Evolutionary conservation across 2,329 filamentous ascomycete genomes (phyloP).

Genomic region (Calonectria leucothoes): DNA sequence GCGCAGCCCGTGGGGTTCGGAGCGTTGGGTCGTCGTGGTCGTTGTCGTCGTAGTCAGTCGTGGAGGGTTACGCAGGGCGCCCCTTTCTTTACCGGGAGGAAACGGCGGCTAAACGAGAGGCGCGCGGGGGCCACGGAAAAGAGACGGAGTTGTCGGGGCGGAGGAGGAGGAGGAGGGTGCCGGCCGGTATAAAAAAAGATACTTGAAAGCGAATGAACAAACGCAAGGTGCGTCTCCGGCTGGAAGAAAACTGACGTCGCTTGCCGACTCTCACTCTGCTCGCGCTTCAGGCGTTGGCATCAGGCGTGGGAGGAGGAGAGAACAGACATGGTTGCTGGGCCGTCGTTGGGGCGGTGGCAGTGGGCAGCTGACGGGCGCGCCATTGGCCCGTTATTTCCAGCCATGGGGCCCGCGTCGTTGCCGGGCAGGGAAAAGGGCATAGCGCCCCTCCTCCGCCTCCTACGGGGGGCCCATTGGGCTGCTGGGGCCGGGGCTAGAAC

Average conservation of each 20-base stretch:
- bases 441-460: neutral
- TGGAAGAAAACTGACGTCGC: neutral
- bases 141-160: neutral
- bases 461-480: neutral
- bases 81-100: slow-evolving; percentile 20
- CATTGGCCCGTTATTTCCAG: slow-evolving; percentile 7
- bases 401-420: slow-evolving; percentile 12
- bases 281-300: neutral
- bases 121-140: neutral
- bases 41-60: neutral
- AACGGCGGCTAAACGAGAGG: slow-evolving; percentile 24
- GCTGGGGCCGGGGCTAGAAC: neutral
- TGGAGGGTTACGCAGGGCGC: slow-evolving; percentile 11
- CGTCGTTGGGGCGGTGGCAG: slow-evolving; percentile 32
- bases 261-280: slow-evolving; percentile 4
- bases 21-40: neutral
- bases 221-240: neutral
- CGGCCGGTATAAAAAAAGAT: neutral
- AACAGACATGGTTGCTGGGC: slow-evolving; percentile 40
- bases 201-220: slow-evolving; percentile 5
- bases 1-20: neutral
- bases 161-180: neutral
- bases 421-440: slow-evolving; percentile 13
- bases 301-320: slow-evolving; percentile 26
- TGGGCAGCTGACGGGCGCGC: neutral